Percentiles rank a stretch among this genome's conserved stretches.
phyloP scores from a whole-genome alignment of 2,329 filamentous ascomycete genomes.

The Microdochium paspali region DNA sequence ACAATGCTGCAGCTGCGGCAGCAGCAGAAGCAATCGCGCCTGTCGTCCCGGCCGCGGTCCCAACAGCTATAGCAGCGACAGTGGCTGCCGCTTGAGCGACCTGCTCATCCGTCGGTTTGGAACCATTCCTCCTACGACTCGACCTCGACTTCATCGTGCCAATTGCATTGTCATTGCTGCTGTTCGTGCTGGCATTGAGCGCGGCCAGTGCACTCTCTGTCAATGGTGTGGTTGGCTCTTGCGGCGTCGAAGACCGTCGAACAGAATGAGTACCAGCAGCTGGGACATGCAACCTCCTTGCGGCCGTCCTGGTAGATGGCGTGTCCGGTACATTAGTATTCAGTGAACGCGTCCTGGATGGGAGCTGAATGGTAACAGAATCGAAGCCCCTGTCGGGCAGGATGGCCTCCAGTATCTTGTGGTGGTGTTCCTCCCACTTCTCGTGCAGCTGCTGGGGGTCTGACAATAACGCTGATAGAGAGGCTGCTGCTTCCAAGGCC shows the following conservation, averaged over 20 bases:
- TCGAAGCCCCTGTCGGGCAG: background rate
- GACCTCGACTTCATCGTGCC: background rate
- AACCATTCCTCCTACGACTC: background rate
- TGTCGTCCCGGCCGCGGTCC: background rate
- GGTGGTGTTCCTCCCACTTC: background rate
- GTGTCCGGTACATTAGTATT: background rate
- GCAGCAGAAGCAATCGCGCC: background rate
- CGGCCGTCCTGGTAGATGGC: background rate
- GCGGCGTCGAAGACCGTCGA: background rate
- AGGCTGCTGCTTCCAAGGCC: background rate
- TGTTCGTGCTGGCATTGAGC: background rate
- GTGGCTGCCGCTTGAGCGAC: background rate
- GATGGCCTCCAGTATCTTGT: background rate
- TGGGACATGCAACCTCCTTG: background rate
- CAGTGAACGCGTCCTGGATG: background rate
- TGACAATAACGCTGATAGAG: background rate
- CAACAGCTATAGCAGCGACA: background rate
- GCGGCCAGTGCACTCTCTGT: background rate
- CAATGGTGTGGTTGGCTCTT: background rate
- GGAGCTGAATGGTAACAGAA: background rate
- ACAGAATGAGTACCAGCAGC: no score
- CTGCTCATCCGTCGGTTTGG: background rate
- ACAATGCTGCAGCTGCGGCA: background rate
- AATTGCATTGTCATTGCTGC: background rate
- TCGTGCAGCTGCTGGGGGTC: background rate